Evolutionary conservation across 2,329 filamentous ascomycete species (phyloP).

Genomic region (Samsoniella hepiali): DNA sequence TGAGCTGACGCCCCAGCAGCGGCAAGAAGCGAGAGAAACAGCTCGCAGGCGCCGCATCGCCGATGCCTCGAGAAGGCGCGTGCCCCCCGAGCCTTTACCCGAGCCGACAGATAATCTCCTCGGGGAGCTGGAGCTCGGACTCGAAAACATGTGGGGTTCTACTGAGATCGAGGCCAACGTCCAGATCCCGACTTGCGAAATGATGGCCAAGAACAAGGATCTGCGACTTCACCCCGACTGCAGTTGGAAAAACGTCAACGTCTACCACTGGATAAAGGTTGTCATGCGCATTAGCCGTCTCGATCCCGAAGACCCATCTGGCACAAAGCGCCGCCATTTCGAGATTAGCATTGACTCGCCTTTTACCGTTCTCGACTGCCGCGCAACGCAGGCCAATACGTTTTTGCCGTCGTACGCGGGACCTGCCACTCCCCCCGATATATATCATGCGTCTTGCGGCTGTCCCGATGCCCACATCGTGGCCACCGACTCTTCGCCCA

Average conservation of each 20-base stretch:
- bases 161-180: conserved; percentile 95
- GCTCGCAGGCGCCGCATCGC: conserved; percentile 52
- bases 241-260: conserved; percentile 89
- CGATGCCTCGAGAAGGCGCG: conserved; percentile 45
- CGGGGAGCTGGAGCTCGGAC: conserved; percentile 69
- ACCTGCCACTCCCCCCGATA: conserved; percentile 47
- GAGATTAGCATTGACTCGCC: conserved; percentile 96
- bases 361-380: conserved; percentile 89
- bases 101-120: conserved; percentile 67
- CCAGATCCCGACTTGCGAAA: conserved; percentile 83
- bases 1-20: conserved; percentile 57
- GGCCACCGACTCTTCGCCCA: conserved; percentile 63
- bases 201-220: conserved; percentile 70
- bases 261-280: conserved; percentile 97
- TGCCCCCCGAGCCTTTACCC: conserved; percentile 41
- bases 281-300: conserved; percentile 87
- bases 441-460: conserved; percentile 47
- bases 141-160: conserved; percentile 74
- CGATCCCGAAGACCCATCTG: conserved; percentile 70
- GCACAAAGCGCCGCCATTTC: conserved; percentile 77
- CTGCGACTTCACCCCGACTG: conserved; percentile 79
- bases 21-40: conserved; percentile 45
- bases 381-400: conserved; percentile 87
- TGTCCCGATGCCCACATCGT: conserved; percentile 51
- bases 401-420: conserved; percentile 73